Conservation (phyloP, 2,329 filamentous ascomycete genomes). For the Rhynchosporium graminicola region DNA sequence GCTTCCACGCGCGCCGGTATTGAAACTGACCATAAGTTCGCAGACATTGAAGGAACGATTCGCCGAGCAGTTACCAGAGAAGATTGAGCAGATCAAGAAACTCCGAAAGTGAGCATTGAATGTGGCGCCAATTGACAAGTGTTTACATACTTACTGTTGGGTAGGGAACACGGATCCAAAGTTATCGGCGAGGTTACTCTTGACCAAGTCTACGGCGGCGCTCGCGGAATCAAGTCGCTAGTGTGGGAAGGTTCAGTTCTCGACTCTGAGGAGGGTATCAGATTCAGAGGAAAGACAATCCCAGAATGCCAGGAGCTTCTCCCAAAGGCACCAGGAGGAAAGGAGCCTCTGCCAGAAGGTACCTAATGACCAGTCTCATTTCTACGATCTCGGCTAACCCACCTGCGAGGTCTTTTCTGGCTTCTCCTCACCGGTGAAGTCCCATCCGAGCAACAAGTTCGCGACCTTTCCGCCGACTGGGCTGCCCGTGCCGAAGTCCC, state of each 20-base stretch:
- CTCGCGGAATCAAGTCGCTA: conserved; percentile 96
- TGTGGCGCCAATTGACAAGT: conserved; percentile 6
- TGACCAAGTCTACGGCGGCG: conserved; percentile 99
- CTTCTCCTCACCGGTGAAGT: conserved; percentile 98
- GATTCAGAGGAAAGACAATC: conserved; percentile 98
- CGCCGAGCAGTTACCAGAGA: conserved; percentile 89
- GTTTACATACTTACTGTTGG: conserved; percentile 30
- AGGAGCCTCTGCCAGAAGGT: conserved; percentile 96
- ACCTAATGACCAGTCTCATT: conserved; percentile 30
- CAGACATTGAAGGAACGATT: conserved; percentile 98
- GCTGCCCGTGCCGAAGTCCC: conserved; percentile 94
- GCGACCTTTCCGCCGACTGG: conserved; percentile 97
- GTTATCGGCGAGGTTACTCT: conserved; percentile 97
- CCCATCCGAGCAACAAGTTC: conserved; percentile 96
- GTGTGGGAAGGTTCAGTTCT: conserved; percentile 99
- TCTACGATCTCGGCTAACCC: conserved; percentile 15
- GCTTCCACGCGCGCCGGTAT: conserved; percentile 33
- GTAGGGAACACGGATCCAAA: conserved; percentile 89
- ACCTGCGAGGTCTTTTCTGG: conserved; percentile 85
- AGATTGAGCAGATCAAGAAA: conserved; percentile 99
- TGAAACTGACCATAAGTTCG: conserved; percentile 18
- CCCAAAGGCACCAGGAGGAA: conserved; percentile 93
- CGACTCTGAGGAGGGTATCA: conserved; percentile 98
- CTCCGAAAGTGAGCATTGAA: conserved; percentile 76
- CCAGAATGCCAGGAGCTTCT: conserved; percentile 98